Percentiles rank a stretch among this genome's conserved stretches.
phyloP scores from a whole-genome alignment of 2,329 filamentous ascomycete species.

The Penicillium frequentans region DNA sequence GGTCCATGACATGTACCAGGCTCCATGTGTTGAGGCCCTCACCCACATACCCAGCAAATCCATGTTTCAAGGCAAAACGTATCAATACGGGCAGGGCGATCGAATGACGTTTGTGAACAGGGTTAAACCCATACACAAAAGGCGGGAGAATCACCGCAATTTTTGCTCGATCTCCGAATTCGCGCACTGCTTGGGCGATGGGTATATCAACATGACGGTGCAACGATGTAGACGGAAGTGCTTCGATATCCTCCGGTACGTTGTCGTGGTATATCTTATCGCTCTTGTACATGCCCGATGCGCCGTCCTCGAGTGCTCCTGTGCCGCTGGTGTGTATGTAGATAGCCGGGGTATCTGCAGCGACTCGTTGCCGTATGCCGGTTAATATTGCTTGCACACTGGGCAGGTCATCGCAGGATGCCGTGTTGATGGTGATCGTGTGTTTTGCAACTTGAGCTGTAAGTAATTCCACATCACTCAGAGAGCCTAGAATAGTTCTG shows the following conservation, averaged over 20 bases:
- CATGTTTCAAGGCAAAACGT: background rate
- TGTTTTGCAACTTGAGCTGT: background rate
- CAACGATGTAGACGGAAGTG: background rate
- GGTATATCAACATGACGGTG: background rate
- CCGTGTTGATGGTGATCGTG: background rate
- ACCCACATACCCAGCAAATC: background rate
- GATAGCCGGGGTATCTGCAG: background rate
- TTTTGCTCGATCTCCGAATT: background rate
- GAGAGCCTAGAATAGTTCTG: background rate
- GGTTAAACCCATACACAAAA: background rate
- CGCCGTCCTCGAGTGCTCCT: background rate
- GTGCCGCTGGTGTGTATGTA: conserved; percentile 1
- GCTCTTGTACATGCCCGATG: background rate
- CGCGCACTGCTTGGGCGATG: background rate
- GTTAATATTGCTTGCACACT: background rate
- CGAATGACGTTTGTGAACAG: background rate
- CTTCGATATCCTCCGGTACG: background rate
- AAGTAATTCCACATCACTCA: background rate
- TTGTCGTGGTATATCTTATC: background rate
- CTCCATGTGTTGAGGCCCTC: background rate
- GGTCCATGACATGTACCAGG: background rate
- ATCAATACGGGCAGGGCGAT: background rate
- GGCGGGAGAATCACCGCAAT: background rate
- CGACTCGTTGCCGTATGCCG: background rate
- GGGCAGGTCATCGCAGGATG: background rate